Conservation (phyloP, 148 eudicot species). For the Rhododendron griersonianum region DNA sequence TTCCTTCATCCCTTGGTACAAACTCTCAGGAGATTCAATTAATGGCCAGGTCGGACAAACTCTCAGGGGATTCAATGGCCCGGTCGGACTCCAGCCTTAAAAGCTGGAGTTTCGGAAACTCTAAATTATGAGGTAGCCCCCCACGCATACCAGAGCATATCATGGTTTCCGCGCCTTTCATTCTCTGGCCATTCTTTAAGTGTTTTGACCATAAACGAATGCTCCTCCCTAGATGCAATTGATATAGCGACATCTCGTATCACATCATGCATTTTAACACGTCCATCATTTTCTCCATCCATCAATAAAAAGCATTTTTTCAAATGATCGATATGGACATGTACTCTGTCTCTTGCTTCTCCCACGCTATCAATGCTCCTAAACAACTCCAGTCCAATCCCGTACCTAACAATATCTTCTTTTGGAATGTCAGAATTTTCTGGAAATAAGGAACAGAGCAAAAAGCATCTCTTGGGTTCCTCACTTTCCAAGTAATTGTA, state of each 20-base stretch:
- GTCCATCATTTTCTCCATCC: not conserved
- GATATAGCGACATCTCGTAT: conserved; percentile 5
- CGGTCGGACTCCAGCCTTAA: not conserved
- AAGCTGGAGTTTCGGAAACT: conserved; percentile 1
- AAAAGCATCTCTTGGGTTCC: conserved; percentile 6
- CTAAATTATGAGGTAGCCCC: not conserved
- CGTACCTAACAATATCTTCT: not conserved
- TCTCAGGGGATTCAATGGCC: not conserved
- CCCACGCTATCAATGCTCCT: not conserved
- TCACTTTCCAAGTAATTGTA: not conserved
- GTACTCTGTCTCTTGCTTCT: not conserved
- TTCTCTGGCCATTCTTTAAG: not conserved
- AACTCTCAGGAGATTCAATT: not conserved
- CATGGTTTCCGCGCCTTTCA: not conserved
- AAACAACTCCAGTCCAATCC: conserved; percentile 6
- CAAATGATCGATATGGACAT: not conserved
- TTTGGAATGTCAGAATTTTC: not conserved
- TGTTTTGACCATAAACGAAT: not conserved
- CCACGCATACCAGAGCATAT: not conserved
- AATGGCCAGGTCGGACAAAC: not conserved
- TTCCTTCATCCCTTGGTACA: not conserved
- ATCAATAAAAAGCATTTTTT: conserved; percentile 9
- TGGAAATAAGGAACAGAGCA: conserved; percentile 11
- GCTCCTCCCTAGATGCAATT: conserved; percentile 8
- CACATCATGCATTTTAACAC: conserved; percentile 18